Conservation (phyloP, 2,329 filamentous ascomycete genomes). For the Phialophora verrucosa region DNA sequence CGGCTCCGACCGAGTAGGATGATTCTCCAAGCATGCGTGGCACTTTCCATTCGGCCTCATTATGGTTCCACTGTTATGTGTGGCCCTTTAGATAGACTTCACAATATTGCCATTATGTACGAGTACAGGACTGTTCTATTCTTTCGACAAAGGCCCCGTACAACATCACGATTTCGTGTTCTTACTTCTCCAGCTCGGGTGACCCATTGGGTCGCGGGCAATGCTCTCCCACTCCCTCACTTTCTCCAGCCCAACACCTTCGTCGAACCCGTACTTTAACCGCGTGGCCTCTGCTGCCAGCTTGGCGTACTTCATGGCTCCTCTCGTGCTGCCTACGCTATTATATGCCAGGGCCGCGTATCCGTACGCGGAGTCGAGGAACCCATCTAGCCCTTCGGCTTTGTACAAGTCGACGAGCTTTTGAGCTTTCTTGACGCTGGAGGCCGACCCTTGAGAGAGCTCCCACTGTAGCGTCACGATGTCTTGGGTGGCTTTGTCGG, state of each 20-base stretch:
- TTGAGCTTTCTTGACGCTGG: constrained; percentile 27
- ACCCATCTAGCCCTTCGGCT: constrained; percentile 27
- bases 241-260: neutral
- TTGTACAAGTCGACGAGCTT: constrained; percentile 28
- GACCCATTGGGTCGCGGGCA: neutral
- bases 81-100: no score
- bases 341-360: constrained; percentile 34
- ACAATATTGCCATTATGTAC: no score
- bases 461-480: constrained; percentile 24
- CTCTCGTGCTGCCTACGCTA: constrained; percentile 25
- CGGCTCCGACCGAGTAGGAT: no score
- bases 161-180: neutral
- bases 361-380: constrained; percentile 31
- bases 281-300: constrained; percentile 27
- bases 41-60: no score
- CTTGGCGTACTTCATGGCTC: constrained; percentile 33
- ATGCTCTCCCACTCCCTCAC: neutral
- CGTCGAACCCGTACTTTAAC: constrained; percentile 24
- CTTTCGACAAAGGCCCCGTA: no score
- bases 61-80: no score
- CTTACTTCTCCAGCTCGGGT: neutral
- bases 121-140: no score
- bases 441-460: constrained; percentile 17
- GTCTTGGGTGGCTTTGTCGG: constrained; percentile 23
- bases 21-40: no score